phyloP scores from a whole-genome alignment of 345 rosid genomes.

The Dovyalis caffra region DNA sequence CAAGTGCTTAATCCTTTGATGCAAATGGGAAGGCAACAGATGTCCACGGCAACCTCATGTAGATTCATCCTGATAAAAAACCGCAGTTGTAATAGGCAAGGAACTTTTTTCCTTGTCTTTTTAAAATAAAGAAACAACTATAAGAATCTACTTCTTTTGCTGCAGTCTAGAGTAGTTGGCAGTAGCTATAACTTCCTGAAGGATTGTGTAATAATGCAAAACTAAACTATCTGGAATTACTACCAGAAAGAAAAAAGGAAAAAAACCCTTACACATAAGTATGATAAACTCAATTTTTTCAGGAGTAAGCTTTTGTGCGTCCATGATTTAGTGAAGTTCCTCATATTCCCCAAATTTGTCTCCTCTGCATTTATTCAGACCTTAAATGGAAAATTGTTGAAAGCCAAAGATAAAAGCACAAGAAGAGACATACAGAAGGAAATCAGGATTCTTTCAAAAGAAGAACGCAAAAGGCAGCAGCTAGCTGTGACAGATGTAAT shows the following conservation, averaged over 20 bases:
- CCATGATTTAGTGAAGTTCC: neutral
- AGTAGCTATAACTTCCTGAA: neutral
- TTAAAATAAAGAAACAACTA: too few relatives aligned
- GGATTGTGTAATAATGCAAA: neutral
- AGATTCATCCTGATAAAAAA: neutral
- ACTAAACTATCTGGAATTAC: neutral
- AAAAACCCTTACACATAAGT: neutral
- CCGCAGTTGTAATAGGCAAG: neutral
- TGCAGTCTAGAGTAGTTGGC: neutral
- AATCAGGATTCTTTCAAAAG: constrained; percentile 76
- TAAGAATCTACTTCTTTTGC: too few relatives aligned
- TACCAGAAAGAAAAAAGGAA: neutral
- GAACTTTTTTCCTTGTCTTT: too few relatives aligned
- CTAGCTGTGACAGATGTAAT: constrained; percentile 89
- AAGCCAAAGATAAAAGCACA: constrained; percentile 74
- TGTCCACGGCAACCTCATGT: neutral
- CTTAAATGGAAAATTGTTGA: constrained; percentile 77
- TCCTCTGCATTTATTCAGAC: constrained; percentile 38
- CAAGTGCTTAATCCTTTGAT: too few relatives aligned
- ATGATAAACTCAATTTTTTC: neutral
- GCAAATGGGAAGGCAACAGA: too few relatives aligned
- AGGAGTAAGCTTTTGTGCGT: constrained; percentile 7
- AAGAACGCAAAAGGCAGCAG: constrained; percentile 95
- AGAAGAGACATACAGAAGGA: constrained; percentile 87
- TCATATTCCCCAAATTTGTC: constrained; percentile 7